These are phyloP conservation scores for Eudorina sp. DNA, from an alignment of 139 green algal species.

Conservation along the genomic window DNA sequence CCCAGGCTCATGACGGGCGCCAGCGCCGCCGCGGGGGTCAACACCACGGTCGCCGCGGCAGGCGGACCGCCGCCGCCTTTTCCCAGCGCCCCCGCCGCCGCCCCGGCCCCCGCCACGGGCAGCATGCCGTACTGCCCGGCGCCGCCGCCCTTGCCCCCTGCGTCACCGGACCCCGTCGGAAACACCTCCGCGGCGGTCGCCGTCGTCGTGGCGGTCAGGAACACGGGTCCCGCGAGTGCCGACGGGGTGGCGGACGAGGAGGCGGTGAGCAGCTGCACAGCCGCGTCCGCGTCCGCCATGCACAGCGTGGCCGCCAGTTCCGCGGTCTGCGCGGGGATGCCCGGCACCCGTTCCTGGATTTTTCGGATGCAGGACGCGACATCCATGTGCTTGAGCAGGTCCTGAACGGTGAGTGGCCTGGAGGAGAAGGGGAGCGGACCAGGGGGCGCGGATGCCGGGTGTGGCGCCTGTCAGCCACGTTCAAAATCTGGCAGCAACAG, in stretches of 20 bases:
- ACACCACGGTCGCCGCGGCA: conserved; percentile 15
- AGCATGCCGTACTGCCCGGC: background rate
- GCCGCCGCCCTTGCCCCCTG: background rate
- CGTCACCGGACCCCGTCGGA: background rate
- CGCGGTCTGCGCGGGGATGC: conserved; percentile 36
- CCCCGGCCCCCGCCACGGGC: background rate
- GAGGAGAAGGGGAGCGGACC: background rate
- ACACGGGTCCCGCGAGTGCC: conserved; percentile 34
- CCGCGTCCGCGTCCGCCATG: conserved; percentile 44
- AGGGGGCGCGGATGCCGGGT: too few species aligned
- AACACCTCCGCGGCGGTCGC: conserved; percentile 6
- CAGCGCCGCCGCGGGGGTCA: background rate
- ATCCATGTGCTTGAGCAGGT: conserved; percentile 46
- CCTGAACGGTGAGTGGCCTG: conserved; percentile 46
- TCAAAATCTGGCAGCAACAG: too few species aligned
- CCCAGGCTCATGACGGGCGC: background rate
- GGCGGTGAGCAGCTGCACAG: conserved; percentile 42
- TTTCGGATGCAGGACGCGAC: conserved; percentile 34
- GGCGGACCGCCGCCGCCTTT: background rate
- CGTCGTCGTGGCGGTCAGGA: conserved; percentile 11
- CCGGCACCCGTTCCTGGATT: conserved; percentile 34
- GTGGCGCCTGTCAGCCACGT: too few species aligned
- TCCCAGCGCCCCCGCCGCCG: background rate
- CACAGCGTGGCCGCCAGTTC: conserved; percentile 50
- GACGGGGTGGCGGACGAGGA: conserved; percentile 5